Base-by-base conservation (phyloP, 2,329 filamentous ascomycete species). In the Hypoxylon rubiginosum region DNA sequence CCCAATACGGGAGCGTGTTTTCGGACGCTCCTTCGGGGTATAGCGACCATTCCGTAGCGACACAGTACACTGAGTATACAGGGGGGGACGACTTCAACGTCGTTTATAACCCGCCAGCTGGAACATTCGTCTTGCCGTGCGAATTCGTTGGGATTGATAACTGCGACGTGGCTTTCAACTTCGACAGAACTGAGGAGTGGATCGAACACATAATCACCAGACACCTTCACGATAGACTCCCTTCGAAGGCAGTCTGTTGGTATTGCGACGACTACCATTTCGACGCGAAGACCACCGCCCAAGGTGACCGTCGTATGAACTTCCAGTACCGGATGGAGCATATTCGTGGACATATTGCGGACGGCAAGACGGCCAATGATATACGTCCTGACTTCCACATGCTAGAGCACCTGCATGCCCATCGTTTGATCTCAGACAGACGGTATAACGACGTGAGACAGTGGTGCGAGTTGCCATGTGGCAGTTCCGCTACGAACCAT, bases 311-410 rank as follows among this genome's bases (percentile, higher is more conserved):
- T 9, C 57, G 53, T 1, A 9, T 7, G 1, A 80, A 77, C 34
- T 85, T 83, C 58, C 32, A 62, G 0, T 17, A 67, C 0, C 81
- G 86, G 1, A 84, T 88, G 83, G 30, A 72, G 2, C 87, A 89
- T 67, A 84, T 88, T 53, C 79, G 75, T 0, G 59, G 62, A 0
- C 86, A 89, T 63, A 78, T 85, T 43, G 58, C 72, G 11, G 43
- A 74, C 2, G 58, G 70, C 5, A 70, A 60, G 7, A 69, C 54
- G 0, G 58, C 49, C 0, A 28, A 66, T 0, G 17, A 78, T 77
- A 98, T 97, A 78, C 89, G 96, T 45, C 90, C 94, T 3, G 95
- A 99, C 70, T 94, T 94, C 9, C 93, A 97, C 77, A 89, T 94
- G 41, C 93, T 93, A 1, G 93, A 97, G 77, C 92, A 96, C 75